These are phyloP conservation scores for Spathaspora girioi DNA, from an alignment of 805 yeast species.

Conservation along the genomic window DNA sequence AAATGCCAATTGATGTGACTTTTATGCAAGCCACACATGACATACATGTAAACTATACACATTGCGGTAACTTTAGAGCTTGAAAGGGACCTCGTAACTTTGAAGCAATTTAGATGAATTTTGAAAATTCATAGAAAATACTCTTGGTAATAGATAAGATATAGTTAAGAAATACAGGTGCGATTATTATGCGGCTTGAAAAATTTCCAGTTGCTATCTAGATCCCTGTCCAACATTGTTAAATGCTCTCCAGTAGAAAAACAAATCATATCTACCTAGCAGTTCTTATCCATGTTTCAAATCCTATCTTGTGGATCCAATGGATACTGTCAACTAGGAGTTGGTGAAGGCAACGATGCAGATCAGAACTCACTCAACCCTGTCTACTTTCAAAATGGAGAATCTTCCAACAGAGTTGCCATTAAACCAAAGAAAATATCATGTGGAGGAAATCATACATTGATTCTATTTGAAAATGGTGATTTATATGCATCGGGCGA, in stretches of 20 bases:
- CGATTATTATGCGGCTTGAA: neutral
- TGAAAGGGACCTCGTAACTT: too few relatives aligned
- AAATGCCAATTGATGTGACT: too few relatives aligned
- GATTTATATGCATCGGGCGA: slow-evolving; percentile 57
- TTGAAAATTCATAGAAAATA: too few relatives aligned
- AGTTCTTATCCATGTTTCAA: slow-evolving; percentile 6
- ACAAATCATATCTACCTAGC: neutral
- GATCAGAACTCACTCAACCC: slow-evolving; percentile 27
- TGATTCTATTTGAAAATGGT: slow-evolving; percentile 54
- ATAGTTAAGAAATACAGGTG: neutral
- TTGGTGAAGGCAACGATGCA: slow-evolving; percentile 35
- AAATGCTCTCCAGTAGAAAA: neutral
- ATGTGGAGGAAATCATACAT: slow-evolving; percentile 88
- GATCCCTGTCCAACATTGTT: too few relatives aligned
- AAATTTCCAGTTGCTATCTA: too few relatives aligned
- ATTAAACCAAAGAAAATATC: slow-evolving; percentile 42
- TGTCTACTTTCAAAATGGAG: neutral
- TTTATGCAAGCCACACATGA: too few relatives aligned
- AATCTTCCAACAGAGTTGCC: slow-evolving; percentile 6
- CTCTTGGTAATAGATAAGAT: too few relatives aligned
- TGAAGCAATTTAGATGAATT: too few relatives aligned
- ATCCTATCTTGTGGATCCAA: slow-evolving; percentile 77
- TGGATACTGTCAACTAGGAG: slow-evolving; percentile 74
- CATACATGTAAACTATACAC: too few relatives aligned
- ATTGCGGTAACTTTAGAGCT: too few relatives aligned